phyloP scores from a whole-genome alignment of 2,329 filamentous ascomycete genomes.

The Fusarium pilosicola region DNA sequence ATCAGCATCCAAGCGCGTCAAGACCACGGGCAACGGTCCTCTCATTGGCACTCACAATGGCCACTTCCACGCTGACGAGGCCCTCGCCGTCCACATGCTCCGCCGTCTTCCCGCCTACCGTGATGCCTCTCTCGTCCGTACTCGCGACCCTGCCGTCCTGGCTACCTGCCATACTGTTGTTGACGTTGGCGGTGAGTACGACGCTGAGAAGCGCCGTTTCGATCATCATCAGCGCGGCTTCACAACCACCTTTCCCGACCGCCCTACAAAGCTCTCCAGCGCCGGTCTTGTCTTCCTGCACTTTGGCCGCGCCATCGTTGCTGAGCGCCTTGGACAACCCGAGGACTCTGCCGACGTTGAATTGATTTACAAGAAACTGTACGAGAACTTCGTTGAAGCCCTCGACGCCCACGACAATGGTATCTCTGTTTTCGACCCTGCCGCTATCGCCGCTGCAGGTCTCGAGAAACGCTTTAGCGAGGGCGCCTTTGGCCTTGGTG shows the following conservation, averaged over 20 bases:
- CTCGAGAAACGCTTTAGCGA: slow-evolving; percentile 85
- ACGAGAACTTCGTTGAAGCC: slow-evolving; percentile 92
- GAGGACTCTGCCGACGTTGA: slow-evolving; percentile 74
- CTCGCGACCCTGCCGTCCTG: slow-evolving; percentile 82
- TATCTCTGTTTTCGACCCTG: slow-evolving; percentile 82
- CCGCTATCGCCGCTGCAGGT: slow-evolving; percentile 73
- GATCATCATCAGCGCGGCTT: slow-evolving; percentile 98
- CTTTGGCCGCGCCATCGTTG: slow-evolving; percentile 87
- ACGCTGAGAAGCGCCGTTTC: slow-evolving; percentile 79
- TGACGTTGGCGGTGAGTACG: slow-evolving; percentile 96
- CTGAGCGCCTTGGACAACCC: slow-evolving; percentile 61
- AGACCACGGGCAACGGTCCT: slow-evolving; percentile 69
- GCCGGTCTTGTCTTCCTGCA: slow-evolving; percentile 96
- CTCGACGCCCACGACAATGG: slow-evolving; percentile 99
- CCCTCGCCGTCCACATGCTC: slow-evolving; percentile 95
- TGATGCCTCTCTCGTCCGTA: slow-evolving; percentile 80
- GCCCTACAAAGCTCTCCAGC: slow-evolving; percentile 88
- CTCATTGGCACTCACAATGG: slow-evolving; percentile 96
- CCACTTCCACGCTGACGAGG: slow-evolving; percentile 99
- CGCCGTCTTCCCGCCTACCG: slow-evolving; percentile 85
- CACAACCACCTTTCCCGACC: slow-evolving; percentile 82
- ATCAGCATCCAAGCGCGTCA: slow-evolving; percentile 82
- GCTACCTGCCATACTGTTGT: slow-evolving; percentile 92
- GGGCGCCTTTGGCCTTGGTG: slow-evolving; percentile 84
- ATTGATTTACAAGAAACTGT: slow-evolving; percentile 87